Evolutionary conservation across 345 rosid species (phyloP).

Genomic region (Citrus unshiu): DNA sequence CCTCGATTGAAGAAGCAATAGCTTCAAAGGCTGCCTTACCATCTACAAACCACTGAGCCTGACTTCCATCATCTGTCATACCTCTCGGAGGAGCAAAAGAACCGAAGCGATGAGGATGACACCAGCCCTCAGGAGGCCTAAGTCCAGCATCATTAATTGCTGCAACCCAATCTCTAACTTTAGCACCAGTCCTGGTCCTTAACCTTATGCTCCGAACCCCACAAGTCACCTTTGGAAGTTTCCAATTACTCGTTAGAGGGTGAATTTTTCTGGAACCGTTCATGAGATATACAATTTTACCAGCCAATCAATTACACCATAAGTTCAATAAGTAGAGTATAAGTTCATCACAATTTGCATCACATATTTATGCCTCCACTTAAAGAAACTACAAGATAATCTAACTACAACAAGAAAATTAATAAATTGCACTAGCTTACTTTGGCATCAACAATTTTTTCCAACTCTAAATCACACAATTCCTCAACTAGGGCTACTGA

Average conservation of each 20-base stretch:
- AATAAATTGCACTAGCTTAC: not conserved
- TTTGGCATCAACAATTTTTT: not conserved
- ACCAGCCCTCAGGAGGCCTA: slow-evolving; percentile 99
- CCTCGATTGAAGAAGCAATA: slow-evolving; percentile 83
- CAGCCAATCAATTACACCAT: slow-evolving; percentile 3
- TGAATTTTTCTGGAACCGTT: slow-evolving; percentile 28
- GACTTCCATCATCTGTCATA: slow-evolving; percentile 93
- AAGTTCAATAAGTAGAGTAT: not conserved
- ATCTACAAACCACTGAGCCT: slow-evolving; percentile 98
- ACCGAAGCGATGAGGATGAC: slow-evolving; percentile 98
- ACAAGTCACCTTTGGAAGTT: slow-evolving; percentile 76
- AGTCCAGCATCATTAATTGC: slow-evolving; percentile 96
- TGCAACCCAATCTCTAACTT: slow-evolving; percentile 96
- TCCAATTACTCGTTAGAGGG: slow-evolving; percentile 44
- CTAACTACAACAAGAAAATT: not conserved
- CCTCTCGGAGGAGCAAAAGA: slow-evolving; percentile 99
- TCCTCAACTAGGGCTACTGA: not conserved
- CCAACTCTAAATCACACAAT: not conserved
- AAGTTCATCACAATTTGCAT: not conserved
- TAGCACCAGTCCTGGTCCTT: slow-evolving; percentile 72
- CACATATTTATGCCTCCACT: not conserved
- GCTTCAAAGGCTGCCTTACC: slow-evolving; percentile 95
- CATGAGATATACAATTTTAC: slow-evolving; percentile 21
- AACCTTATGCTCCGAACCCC: slow-evolving; percentile 84
- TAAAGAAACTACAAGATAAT: not conserved